Evolutionary conservation across 306 rosid species (phyloP), one percentile per base, ranked within the genome.

Genomic region (Lagenaria siceraria): DNA sequence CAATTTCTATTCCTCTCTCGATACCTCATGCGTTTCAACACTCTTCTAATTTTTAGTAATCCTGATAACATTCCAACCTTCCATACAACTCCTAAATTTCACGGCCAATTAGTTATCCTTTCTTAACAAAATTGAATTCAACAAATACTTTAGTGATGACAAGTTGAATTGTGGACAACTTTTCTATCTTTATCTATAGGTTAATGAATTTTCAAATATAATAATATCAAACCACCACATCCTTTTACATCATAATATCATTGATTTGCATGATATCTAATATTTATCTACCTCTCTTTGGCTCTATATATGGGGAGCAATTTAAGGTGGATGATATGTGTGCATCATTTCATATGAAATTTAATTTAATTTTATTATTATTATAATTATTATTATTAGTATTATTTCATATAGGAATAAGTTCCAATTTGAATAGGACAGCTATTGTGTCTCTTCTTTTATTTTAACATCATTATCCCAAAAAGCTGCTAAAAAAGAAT

Each of bases 371-470:
- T n/a, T n/a, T n/a, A n/a, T n/a, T n/a, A n/a, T n/a, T n/a, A n/a
- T n/a, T n/a, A n/a, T n/a, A n/a, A n/a, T n/a, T n/a, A n/a, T n/a
- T n/a, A n/a, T n/a, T n/a, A n/a, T n/a, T n/a, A n/a, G n/a, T n/a
- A n/a, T n/a, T n/a, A 66, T 66, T 9, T 36, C 17, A 36, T 68
- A 22, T 40, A n/a, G 40, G 58, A 72, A 69, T 69, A 69, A 69
- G 75, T 43, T 69, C 75, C 55, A 69, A 2, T 52, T 69, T 42
- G 75, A 69, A 43, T 69, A 43, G 55, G 35, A 68, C 73, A 66
- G 4, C 51, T 18, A 35, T 35, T n/a, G 33, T 65, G 8, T 21
- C 10, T 6, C 7, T 35, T 33, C 27, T 36, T 65, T 36, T 36
- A 4, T 65, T 65, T 65, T n/a, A 35, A 38, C 27, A 64, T n/a